Evolutionary conservation across 345 rosid species (phyloP).

Genomic region (Odontarrhena argentea): DNA sequence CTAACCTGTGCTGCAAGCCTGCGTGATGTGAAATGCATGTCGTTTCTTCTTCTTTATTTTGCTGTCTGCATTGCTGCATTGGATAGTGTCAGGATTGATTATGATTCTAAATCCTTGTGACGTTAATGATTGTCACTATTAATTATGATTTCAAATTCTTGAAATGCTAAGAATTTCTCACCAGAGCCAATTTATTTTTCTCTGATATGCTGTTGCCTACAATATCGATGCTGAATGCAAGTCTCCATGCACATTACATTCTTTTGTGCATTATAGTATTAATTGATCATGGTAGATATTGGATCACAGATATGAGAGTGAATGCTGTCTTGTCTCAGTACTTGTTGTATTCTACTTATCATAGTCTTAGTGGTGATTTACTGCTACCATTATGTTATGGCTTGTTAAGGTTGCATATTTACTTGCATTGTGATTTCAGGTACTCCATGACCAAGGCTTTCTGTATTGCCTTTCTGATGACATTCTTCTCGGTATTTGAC

Average conservation of each 20-base stretch:
- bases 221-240: not conserved
- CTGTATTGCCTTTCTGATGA: slow-evolving; percentile 64
- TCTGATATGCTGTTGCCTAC: not conserved
- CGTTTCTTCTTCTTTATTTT: too few species aligned
- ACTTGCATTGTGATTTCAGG: slow-evolving; percentile 46
- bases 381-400: not conserved
- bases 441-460: slow-evolving; percentile 73
- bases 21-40: too few species aligned
- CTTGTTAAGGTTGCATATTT: slow-evolving; percentile 12
- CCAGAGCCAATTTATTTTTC: not conserved
- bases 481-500: slow-evolving; percentile 71
- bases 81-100: not conserved
- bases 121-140: not conserved
- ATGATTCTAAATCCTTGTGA: not conserved
- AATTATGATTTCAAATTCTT: not conserved
- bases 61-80: too few species aligned
- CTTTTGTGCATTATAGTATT: not conserved
- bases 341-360: slow-evolving; percentile 2
- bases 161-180: not conserved
- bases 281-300: slow-evolving; percentile 22
- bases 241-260: not conserved
- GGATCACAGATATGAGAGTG: not conserved
- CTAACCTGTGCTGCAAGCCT: too few species aligned
- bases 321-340: not conserved
- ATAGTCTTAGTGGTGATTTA: not conserved